Percentiles rank a stretch among this genome's conserved stretches.
These are phyloP conservation scores for Murraya paniculata DNA, from an alignment of 345 rosid species.

Conservation along the genomic window DNA sequence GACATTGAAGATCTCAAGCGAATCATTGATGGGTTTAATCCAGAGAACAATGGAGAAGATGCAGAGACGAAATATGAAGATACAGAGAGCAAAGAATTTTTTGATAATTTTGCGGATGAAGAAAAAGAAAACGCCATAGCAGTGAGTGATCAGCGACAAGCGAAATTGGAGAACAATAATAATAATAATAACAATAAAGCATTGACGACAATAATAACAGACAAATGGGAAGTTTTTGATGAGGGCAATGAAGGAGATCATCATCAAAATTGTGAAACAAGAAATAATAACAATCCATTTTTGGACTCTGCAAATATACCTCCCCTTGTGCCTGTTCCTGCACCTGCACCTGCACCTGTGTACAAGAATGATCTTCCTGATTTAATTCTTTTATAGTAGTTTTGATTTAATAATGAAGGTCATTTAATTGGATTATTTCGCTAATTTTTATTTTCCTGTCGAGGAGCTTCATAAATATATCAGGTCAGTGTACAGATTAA, in stretches of 20 bases:
- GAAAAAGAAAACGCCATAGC: conserved; percentile 8
- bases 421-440: background rate
- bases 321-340: conserved; percentile 19
- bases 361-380: conserved; percentile 40
- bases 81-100: conserved; percentile 11
- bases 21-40: conserved; percentile 21
- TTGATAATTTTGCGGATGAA: background rate
- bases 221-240: conserved; percentile 63
- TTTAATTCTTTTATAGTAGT: conserved; percentile 42
- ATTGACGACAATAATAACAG: conserved; percentile 45
- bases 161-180: background rate
- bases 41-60: background rate
- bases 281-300: conserved; percentile 7
- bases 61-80: conserved; percentile 18
- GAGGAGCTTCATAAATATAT: background rate
- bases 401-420: background rate
- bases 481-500: background rate
- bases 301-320: background rate
- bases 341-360: background rate
- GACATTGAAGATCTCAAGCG: conserved; percentile 49
- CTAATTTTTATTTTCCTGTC: too few relatives aligned
- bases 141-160: background rate
- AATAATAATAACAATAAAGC: background rate
- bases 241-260: conserved; percentile 15
- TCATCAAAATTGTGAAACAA: background rate